Evolutionary conservation across 192 early-diverging fungal genomes (phyloP).

Genomic region (Rhizophagus clarus): DNA sequence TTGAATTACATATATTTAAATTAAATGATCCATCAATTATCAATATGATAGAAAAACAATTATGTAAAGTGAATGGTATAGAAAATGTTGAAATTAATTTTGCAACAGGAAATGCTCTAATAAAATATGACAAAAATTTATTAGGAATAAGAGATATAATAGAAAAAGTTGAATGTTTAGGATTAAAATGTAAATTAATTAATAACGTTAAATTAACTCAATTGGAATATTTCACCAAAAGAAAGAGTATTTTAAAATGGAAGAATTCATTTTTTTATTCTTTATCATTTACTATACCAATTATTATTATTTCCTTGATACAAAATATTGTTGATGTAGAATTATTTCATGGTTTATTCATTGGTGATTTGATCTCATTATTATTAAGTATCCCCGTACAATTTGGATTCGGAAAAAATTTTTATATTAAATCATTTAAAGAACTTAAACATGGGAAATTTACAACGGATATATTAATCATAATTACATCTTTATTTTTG

Average conservation of each 20-base stretch:
- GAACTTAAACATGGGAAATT: constrained; percentile 77
- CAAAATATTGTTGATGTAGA: constrained; percentile 36
- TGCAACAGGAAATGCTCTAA: constrained; percentile 70
- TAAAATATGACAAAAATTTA: constrained; percentile 65
- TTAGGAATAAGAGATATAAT: constrained; percentile 82
- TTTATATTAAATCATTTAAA: constrained; percentile 77
- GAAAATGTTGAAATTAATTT: constrained; percentile 61
- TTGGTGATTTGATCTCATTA: constrained; percentile 68
- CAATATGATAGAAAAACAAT: background rate
- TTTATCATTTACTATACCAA: constrained; percentile 77
- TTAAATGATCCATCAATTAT: background rate
- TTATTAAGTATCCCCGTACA: constrained; percentile 87
- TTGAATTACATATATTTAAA: background rate
- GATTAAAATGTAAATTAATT: constrained; percentile 75
- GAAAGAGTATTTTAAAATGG: constrained; percentile 84
- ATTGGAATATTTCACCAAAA: constrained; percentile 82
- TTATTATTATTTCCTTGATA: constrained; percentile 77
- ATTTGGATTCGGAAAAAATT: constrained; percentile 81
- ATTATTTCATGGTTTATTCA: constrained; percentile 62
- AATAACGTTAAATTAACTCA: constrained; percentile 69
- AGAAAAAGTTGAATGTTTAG: constrained; percentile 75
- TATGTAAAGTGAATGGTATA: background rate
- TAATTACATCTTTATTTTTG: constrained; percentile 80
- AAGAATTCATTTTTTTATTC: constrained; percentile 62
- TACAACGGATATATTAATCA: constrained; percentile 93